Base-by-base conservation (phyloP, 495 filamentous ascomycete genomes). In the Tuber magnatum region DNA sequence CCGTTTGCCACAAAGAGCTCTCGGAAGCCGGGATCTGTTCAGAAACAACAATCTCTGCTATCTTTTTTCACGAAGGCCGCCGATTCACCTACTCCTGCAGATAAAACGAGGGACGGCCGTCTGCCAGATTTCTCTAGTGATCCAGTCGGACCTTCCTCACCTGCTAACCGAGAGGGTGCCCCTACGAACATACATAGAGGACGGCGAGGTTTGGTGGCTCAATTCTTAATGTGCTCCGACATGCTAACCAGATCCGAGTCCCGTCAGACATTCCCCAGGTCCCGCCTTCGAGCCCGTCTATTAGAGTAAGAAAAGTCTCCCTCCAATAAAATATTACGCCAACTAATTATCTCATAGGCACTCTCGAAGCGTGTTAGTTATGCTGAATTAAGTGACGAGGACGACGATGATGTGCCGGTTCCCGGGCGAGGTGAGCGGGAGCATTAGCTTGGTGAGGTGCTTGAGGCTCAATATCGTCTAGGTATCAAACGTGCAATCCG, bases 41-140 rank as follows among this genome's bases (percentile, higher is more conserved):
- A 61, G 43, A 80, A 75, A 43, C 80, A 81, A 44, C 75, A 77
- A 70, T 79, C 79, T 48, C 69, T 81, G 10, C 72, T 81, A 14
- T 78, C 79, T 12, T 81, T 81, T 51, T 81, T 81, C 48, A 81
- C 73, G 28, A 73, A 73, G 12, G 77, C 78, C 56, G 35, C 69
- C 24, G 73, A 76, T 32, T 35, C 65, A 8, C 40, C 69, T 48
- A 46, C 35, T 46, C 41, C 43, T 28, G 24, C 61, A 35, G 48
- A 73, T 42, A 41, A 22, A 44, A 70, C 46, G 35, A 16, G 24
- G 72, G 32, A 46, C 46, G 20, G 32, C 39, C 56, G 28, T 18
- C 44, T 70, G 7, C 68, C 70, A 16, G 70, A n/a, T 48, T 68
- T 68, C 18, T 73, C 74, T 18, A 80, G 77, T 42, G 78, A 76